These are phyloP conservation scores for Parastagonospora nodorum DNA, from an alignment of 2,329 filamentous ascomycete species.

Conservation along the genomic window DNA sequence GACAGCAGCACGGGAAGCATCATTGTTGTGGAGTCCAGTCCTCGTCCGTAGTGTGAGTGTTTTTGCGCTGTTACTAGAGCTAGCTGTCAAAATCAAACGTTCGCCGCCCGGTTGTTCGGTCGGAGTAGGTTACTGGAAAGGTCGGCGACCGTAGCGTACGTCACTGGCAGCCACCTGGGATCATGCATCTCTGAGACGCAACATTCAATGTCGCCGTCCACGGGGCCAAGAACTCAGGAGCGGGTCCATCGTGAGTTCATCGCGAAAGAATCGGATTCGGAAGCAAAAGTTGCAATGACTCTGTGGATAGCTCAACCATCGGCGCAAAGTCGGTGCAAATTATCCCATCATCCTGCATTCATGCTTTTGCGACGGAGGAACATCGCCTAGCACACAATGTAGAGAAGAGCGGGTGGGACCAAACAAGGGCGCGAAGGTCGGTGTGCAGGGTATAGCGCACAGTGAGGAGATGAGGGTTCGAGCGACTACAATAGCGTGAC, in stretches of 20 bases:
- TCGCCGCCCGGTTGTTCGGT: not conserved
- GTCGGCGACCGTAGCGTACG: not conserved
- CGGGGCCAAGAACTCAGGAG: too few relatives aligned
- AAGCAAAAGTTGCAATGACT: not conserved
- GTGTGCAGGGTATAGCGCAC: constrained; percentile 6
- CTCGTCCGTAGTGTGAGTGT: not conserved
- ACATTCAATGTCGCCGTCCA: not conserved
- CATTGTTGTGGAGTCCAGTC: not conserved
- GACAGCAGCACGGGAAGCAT: not conserved
- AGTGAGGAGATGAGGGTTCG: constrained; percentile 16
- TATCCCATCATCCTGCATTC: not conserved
- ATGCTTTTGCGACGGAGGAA: constrained; percentile 5
- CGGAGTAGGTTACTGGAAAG: not conserved
- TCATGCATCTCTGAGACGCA: not conserved
- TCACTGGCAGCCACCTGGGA: not conserved
- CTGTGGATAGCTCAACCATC: not conserved
- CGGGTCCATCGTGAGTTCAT: not conserved
- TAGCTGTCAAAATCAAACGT: not conserved
- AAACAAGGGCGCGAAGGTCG: constrained; percentile 10
- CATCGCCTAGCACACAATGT: constrained; percentile 10
- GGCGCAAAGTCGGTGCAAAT: not conserved
- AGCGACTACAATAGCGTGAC: constrained; percentile 11
- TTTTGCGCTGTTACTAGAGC: not conserved
- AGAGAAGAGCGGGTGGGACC: constrained; percentile 4
- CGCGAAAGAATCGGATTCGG: not conserved